Percentiles rank a stretch among this genome's conserved stretches.
Conservation (phyloP, 2,329 filamentous ascomycete species). For the Aspergillus sp. region DNA sequence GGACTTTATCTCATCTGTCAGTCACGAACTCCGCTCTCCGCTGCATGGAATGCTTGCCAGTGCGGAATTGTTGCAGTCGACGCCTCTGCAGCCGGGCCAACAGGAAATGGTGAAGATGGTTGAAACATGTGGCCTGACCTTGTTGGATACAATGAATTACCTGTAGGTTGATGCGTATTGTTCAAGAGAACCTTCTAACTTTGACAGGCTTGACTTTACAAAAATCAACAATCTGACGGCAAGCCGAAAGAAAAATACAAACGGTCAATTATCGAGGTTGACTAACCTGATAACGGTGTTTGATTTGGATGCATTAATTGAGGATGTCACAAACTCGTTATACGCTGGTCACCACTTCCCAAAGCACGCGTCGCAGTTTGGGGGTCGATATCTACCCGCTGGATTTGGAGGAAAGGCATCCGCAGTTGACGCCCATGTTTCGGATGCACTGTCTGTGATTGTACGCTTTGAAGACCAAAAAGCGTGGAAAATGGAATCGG, state of each 20-base stretch:
- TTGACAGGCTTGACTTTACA: conserved; percentile 25
- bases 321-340: conserved; percentile 24
- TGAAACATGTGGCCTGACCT: conserved; percentile 46
- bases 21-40: conserved; percentile 48
- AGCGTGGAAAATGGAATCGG: conserved; percentile 24
- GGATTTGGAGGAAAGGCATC: conserved; percentile 6
- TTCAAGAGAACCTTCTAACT: conserved; percentile 1
- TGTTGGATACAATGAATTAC: conserved; percentile 46
- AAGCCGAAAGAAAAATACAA: conserved; percentile 6
- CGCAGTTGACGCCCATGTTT: no score
- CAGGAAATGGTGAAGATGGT: conserved; percentile 44
- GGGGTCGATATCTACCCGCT: conserved; percentile 7
- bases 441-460: conserved; percentile 17
- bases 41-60: conserved; percentile 46
- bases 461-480: conserved; percentile 22
- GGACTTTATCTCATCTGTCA: conserved; percentile 49
- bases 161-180: conserved; percentile 13
- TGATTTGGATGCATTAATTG: conserved; percentile 24
- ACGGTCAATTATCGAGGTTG: conserved; percentile 3
- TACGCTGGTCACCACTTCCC: conserved; percentile 21
- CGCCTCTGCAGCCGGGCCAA: conserved; percentile 35
- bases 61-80: conserved; percentile 47
- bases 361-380: conserved; percentile 6
- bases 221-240: conserved; percentile 30
- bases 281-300: conserved; percentile 25